Conservation (phyloP, 2,329 filamentous ascomycete species). For the Stagonosporopsis chrysanthemi region DNA sequence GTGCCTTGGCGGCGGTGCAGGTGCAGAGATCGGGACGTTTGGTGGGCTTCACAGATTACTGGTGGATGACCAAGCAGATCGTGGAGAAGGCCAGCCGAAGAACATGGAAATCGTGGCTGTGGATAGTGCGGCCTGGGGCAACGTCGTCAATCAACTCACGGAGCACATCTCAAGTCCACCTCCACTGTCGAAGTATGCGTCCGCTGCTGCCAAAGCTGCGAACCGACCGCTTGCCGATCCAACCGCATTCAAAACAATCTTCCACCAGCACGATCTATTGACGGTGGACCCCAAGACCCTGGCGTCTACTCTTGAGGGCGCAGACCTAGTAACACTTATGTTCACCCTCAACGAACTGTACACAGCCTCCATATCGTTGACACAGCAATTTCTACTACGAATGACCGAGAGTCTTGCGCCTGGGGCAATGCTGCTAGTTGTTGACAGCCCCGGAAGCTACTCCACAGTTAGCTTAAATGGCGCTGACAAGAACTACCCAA, state of each 20-base stretch:
- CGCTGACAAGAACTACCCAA: conserved; percentile 76
- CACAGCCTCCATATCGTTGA: conserved; percentile 74
- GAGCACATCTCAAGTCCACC: conserved; percentile 62
- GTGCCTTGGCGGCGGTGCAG: conserved; percentile 71
- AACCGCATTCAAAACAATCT: conserved; percentile 48
- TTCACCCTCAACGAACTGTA: conserved; percentile 98
- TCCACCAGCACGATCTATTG: conserved; percentile 62
- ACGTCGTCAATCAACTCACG: conserved; percentile 67
- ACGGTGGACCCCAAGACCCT: conserved; percentile 50
- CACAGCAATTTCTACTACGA: conserved; percentile 76
- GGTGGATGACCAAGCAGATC: conserved; percentile 3
- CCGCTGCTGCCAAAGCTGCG: conserved; percentile 53
- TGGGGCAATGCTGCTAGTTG: conserved; percentile 77
- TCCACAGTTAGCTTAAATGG: conserved; percentile 74
- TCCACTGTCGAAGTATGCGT: conserved; percentile 57
- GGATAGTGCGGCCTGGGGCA: conserved; percentile 81
- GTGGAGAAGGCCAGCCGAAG: background rate
- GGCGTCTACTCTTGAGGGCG: conserved; percentile 34
- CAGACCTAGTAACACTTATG: conserved; percentile 75
- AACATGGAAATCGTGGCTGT: conserved; percentile 66
- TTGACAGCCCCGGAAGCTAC: conserved; percentile 94
- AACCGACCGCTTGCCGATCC: conserved; percentile 49
- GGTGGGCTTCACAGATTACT: conserved; percentile 60
- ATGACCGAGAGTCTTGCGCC: conserved; percentile 66
- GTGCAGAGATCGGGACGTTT: conserved; percentile 71